Base-by-base conservation (phyloP, 2,329 filamentous ascomycete genomes). In the Fusarium ramigenum region DNA sequence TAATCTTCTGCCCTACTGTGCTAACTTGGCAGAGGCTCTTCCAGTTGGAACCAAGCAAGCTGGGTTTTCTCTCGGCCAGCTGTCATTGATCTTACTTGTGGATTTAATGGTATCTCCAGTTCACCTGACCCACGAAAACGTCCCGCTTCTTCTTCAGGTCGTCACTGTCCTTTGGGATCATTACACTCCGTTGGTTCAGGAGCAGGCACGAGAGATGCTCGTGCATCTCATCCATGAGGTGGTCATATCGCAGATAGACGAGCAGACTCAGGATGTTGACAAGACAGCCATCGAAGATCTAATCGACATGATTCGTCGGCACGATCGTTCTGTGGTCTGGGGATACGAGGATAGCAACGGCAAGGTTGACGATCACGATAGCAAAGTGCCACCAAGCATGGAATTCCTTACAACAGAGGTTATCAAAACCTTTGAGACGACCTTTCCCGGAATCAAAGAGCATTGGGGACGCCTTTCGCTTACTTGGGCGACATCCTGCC, bases 141-240 rank as follows among this genome's bases (percentile, higher is more conserved):
- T 98, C 7, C 94, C 96, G 2, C 88, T 97, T 32, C 85, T 99
- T 25, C 85, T 99, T 19, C 96, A 99, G 81, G 93, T 97, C 14
- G 92, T 98, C 9, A 92, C 96, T 18, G 94, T 98, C 7, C 88
- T 98, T 4, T 99, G 96, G 96, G 97, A 99, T 80, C 96, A 98
- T 78, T 98, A 99, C 78, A 97, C 94, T 3, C 91, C 94, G 7
- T 89, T 98, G 16, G 96, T 99, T 4, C 96, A 98, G 81, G 96
- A 98, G 75, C 96, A 99, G 81, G 95, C 97, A 36, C 91, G 95
- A 54, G 96, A 99, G 82, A 97, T 99, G 95, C 89, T 99, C 21
- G 95, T 99, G 4, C 96, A 99, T 84, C 88, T 99, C 23, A 97
- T 99, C 52, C 96, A 99, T 77, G 96, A 98, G 81, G 87, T 98